These are phyloP conservation scores for Lathyrus oleraceus DNA, from an alignment of 306 rosid species.

Conservation along the genomic window DNA sequence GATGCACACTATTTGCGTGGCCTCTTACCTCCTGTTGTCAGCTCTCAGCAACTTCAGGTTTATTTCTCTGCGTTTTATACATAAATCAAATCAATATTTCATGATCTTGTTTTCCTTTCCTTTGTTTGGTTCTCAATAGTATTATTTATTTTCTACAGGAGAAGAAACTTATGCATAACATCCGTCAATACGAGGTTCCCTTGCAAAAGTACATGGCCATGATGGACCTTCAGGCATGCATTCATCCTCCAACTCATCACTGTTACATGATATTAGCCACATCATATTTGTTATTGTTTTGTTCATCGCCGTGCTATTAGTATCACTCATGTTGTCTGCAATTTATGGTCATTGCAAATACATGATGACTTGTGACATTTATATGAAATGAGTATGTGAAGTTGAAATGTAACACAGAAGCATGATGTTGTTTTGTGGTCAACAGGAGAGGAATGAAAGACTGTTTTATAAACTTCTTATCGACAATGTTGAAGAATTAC, in stretches of 20 bases:
- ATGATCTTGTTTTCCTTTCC: neutral
- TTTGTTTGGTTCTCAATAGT: neutral
- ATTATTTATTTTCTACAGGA: conserved; percentile 47
- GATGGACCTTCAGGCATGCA: conserved; percentile 89
- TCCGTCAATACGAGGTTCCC: conserved; percentile 81
- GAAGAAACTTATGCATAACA: conserved; percentile 63
- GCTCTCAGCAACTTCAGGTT: conserved; percentile 86
- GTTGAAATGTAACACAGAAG: neutral
- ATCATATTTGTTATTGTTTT: neutral
- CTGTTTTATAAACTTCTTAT: conserved; percentile 83
- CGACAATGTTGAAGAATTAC: conserved; percentile 85
- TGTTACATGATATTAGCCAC: conserved; percentile 8
- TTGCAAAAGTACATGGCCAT: conserved; percentile 79
- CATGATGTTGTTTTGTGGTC: conserved; percentile 31
- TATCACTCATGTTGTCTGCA: neutral
- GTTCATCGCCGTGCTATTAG: no score
- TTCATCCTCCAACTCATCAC: conserved; percentile 9
- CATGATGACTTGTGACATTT: neutral
- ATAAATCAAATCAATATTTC: neutral
- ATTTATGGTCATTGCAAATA: neutral
- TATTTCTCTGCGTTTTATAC: conserved; percentile 31
- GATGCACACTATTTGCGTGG: conserved; percentile 97
- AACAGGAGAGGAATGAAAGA: conserved; percentile 92
- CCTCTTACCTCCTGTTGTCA: conserved; percentile 74
- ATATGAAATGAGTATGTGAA: neutral